A percentile compares a stretch with the other conserved stretches of the same genome.
Evolutionary conservation across 2,329 filamentous ascomycete genomes (phyloP).

Genomic region (Ascosphaera apis): DNA sequence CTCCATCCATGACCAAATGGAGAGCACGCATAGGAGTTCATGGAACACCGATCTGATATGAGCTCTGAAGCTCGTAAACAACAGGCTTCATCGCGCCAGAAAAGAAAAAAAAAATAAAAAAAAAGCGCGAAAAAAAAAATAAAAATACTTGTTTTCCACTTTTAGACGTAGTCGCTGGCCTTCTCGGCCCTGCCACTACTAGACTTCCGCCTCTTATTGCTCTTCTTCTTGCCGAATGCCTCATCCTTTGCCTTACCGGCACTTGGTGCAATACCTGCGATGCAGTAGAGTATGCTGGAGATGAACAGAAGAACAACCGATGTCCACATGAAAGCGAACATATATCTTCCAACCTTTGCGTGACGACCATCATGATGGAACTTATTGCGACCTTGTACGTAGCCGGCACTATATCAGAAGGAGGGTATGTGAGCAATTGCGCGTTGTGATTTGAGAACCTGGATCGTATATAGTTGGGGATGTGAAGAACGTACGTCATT

Average conservation of each 20-base stretch:
- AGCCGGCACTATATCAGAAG: conserved; percentile 27
- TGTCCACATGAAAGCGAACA: conserved; percentile 40
- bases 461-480: conserved; percentile 1
- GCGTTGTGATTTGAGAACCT: conserved; percentile 1
- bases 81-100: too few species aligned
- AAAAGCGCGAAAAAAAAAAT: too few species aligned
- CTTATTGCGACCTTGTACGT: conserved; percentile 31
- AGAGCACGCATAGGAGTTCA: too few species aligned
- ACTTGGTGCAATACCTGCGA: conserved; percentile 16
- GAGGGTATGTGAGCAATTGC: conserved; percentile 6
- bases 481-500: conserved; percentile 33
- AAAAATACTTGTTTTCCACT: too few species aligned
- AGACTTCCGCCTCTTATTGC: not conserved
- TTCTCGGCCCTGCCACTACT: not conserved
- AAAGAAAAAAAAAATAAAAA: too few species aligned
- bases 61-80: too few species aligned
- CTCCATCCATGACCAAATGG: too few species aligned
- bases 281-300: conserved; percentile 33
- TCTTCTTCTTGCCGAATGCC: not conserved
- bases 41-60: too few species aligned
- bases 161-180: not conserved
- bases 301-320: conserved; percentile 31
- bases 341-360: conserved; percentile 31
- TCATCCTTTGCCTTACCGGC: not conserved
- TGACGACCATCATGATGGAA: conserved; percentile 28